Evolutionary conservation across 352 stramenopile species (phyloP).

Genomic region (Phytophthora constricta): DNA sequence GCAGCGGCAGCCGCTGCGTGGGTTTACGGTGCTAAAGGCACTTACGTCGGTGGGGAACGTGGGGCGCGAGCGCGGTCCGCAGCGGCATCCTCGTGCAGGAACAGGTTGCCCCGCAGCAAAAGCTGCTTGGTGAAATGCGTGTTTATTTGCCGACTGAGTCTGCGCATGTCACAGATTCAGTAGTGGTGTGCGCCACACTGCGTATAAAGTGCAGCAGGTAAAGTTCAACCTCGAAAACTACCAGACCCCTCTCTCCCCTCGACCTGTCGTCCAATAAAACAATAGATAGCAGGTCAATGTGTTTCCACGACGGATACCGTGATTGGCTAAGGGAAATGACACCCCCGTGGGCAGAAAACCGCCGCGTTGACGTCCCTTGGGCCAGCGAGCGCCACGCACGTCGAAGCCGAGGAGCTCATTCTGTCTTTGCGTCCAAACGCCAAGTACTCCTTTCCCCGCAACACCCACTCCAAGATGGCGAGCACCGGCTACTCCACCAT

Average conservation of each 20-base stretch:
- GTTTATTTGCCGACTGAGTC: background rate
- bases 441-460: background rate
- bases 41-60: background rate
- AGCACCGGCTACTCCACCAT: conserved; percentile 68
- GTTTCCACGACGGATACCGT: too few species aligned
- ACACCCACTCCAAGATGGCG: conserved; percentile 18
- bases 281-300: too few species aligned
- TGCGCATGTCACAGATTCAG: background rate
- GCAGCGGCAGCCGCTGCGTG: background rate
- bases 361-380: background rate
- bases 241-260: too few species aligned
- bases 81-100: too few species aligned
- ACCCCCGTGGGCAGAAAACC: background rate
- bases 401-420: conserved; percentile 13
- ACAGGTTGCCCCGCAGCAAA: background rate
- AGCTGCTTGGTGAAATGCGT: background rate
- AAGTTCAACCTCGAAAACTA: too few species aligned
- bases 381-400: background rate
- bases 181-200: too few species aligned
- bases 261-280: too few species aligned
- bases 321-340: background rate
- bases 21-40: background rate
- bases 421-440: conserved; percentile 33
- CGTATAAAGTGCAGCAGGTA: too few species aligned
- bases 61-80: background rate